phyloP scores from a whole-genome alignment of 2,329 filamentous ascomycete species.

The Sodiomyces alkalinus region DNA sequence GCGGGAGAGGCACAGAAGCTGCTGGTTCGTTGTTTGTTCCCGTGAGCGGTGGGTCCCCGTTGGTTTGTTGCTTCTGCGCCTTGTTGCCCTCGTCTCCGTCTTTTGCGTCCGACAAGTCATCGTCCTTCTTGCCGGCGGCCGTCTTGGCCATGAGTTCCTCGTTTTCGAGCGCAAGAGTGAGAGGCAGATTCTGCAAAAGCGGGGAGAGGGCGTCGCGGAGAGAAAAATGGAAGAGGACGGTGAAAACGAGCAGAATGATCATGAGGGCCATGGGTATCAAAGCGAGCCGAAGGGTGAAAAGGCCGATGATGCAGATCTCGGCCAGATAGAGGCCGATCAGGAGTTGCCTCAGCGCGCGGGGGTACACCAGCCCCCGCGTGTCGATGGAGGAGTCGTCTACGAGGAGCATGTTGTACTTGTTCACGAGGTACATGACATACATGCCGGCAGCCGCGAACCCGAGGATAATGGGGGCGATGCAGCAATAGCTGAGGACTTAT shows the following conservation, averaged over 20 bases:
- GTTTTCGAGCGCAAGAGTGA: slow-evolving; percentile 43
- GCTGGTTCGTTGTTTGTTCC: too few species aligned
- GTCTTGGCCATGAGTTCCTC: slow-evolving; percentile 28
- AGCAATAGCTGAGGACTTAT: slow-evolving; percentile 66
- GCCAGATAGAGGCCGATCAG: slow-evolving; percentile 73
- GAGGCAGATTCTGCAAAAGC: slow-evolving; percentile 64
- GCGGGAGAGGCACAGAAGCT: background rate
- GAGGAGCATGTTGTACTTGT: slow-evolving; percentile 81
- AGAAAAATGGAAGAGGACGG: slow-evolving; percentile 58
- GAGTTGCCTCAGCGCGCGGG: slow-evolving; percentile 74
- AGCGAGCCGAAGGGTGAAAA: slow-evolving; percentile 57
- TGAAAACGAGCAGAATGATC: slow-evolving; percentile 62
- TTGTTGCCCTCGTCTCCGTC: slow-evolving; percentile 12
- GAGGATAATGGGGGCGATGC: slow-evolving; percentile 73
- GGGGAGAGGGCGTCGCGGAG: slow-evolving; percentile 62
- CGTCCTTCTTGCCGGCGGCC: slow-evolving; percentile 38
- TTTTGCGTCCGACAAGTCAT: slow-evolving; percentile 11
- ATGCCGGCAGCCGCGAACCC: slow-evolving; percentile 70
- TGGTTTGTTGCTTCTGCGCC: slow-evolving; percentile 8
- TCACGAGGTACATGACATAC: slow-evolving; percentile 70
- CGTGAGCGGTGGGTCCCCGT: too few species aligned
- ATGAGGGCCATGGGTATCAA: slow-evolving; percentile 60
- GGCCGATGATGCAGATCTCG: slow-evolving; percentile 68
- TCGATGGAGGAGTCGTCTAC: slow-evolving; percentile 72
- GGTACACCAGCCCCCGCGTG: slow-evolving; percentile 77